Evolutionary conservation across 2,329 filamentous ascomycete species (phyloP).

Genomic region (Hypoxylon sp.): DNA sequence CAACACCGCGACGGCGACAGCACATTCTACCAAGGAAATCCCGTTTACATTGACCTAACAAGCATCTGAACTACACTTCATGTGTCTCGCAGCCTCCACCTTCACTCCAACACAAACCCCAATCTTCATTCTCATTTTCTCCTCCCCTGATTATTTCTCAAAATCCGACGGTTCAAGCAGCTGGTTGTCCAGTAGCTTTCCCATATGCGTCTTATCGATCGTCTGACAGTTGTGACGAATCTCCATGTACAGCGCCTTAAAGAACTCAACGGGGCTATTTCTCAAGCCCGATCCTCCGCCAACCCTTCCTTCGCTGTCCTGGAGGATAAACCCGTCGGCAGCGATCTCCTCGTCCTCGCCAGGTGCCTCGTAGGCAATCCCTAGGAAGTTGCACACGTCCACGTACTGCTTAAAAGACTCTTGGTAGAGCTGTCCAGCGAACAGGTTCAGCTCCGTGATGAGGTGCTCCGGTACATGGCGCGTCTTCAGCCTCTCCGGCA

Average conservation of each 20-base stretch:
- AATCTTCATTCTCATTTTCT: neutral
- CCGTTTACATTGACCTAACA: too few species aligned
- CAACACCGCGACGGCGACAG: too few species aligned
- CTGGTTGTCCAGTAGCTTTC: slow-evolving; percentile 53
- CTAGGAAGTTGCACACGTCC: slow-evolving; percentile 63
- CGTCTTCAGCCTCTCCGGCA: slow-evolving; percentile 22
- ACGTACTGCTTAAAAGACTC: slow-evolving; percentile 65
- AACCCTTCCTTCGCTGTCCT: slow-evolving; percentile 36
- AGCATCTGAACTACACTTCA: too few species aligned
- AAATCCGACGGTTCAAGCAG: slow-evolving; percentile 36
- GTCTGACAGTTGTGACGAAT: slow-evolving; percentile 54
- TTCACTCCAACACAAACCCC: neutral
- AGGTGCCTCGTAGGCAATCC: slow-evolving; percentile 54
- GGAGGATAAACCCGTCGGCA: slow-evolving; percentile 52
- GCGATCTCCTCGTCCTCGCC: slow-evolving; percentile 39
- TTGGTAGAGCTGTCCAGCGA: slow-evolving; percentile 76
- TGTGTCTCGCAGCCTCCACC: neutral
- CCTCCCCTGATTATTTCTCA: slow-evolving; percentile 3
- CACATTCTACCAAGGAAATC: too few species aligned
- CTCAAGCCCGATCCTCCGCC: slow-evolving; percentile 44
- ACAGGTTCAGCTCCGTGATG: slow-evolving; percentile 68
- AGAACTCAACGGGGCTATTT: slow-evolving; percentile 54
- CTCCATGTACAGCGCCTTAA: slow-evolving; percentile 52
- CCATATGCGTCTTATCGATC: slow-evolving; percentile 58
- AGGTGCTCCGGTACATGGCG: slow-evolving; percentile 29